Conservation (phyloP, 148 eudicot species). For the Cornus florida region DNA sequence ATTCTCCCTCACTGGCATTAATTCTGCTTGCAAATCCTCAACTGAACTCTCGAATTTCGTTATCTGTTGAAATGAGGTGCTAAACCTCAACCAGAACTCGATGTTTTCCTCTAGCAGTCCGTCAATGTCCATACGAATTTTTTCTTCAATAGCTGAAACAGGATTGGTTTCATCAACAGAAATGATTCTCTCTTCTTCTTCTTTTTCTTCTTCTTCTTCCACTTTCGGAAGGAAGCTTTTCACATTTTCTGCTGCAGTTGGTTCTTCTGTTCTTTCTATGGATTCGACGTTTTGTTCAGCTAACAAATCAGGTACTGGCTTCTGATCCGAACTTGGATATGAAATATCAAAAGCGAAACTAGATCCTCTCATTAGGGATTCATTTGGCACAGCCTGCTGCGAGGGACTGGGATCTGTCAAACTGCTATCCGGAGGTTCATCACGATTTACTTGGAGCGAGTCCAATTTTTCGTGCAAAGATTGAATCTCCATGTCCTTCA, state of each 20-base stretch:
- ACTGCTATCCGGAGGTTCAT: constrained; percentile 7
- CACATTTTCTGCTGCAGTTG: constrained; percentile 5
- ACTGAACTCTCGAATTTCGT: constrained; percentile 61
- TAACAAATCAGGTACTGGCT: constrained; percentile 2
- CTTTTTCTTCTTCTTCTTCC: constrained; percentile 13
- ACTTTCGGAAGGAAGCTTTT: constrained; percentile 7
- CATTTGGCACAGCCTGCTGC: not conserved
- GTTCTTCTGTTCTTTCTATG: not conserved
- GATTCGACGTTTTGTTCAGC: constrained; percentile 12
- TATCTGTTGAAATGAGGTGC: constrained; percentile 73
- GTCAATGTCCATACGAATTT: constrained; percentile 60
- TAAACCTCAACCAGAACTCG: constrained; percentile 80
- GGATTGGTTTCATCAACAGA: constrained; percentile 23
- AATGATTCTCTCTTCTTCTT: constrained; percentile 25
- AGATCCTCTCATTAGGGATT: constrained; percentile 1
- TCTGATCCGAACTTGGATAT: not conserved
- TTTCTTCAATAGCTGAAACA: constrained; percentile 42
- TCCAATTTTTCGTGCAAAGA: constrained; percentile 41
- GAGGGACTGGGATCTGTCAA: not conserved
- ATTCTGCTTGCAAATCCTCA: constrained; percentile 57
- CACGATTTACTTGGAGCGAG: constrained; percentile 25
- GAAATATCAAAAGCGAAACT: not conserved
- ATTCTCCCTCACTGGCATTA: constrained; percentile 36
- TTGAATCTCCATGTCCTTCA: constrained; percentile 63
- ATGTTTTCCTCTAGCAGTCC: constrained; percentile 63